A percentile compares a stretch with the other conserved stretches of the same genome.
phyloP scores from a whole-genome alignment of 805 yeast species.

The Saccharomycopsis fermentans region DNA sequence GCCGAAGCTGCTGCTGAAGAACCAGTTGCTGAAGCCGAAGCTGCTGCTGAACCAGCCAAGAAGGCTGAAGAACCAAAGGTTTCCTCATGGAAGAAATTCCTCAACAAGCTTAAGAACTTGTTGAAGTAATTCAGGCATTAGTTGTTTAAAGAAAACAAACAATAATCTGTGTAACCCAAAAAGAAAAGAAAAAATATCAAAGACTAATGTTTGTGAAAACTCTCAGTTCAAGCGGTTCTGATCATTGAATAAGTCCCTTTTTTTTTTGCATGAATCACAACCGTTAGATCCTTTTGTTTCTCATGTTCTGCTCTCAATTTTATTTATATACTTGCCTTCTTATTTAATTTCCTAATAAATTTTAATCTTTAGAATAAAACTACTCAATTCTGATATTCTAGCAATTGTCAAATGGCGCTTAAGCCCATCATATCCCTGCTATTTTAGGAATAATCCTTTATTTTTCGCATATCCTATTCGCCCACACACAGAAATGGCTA shows the following conservation, averaged over 20 bases:
- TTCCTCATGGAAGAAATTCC: slow-evolving; percentile 14
- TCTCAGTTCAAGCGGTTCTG: too few relatives aligned
- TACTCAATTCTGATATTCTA: neutral
- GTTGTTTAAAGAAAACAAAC: neutral
- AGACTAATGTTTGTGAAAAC: too few relatives aligned
- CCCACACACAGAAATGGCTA: neutral
- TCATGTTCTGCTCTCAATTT: neutral
- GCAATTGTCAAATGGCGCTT: neutral
- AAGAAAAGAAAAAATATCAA: too few relatives aligned
- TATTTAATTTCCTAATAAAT: neutral
- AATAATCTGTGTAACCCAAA: neutral
- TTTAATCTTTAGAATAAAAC: neutral
- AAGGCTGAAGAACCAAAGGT: slow-evolving; percentile 13
- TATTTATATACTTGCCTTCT: neutral
- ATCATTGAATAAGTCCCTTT: too few relatives aligned
- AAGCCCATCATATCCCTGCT: too few relatives aligned
- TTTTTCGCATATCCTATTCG: neutral
- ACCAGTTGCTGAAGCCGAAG: slow-evolving; percentile 5
- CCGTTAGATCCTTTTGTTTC: neutral
- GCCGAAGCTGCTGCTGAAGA: slow-evolving; percentile 2
- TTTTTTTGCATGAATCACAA: too few relatives aligned
- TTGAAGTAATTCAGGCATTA: slow-evolving; percentile 17
- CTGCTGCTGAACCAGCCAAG: slow-evolving; percentile 6
- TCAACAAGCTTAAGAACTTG: slow-evolving; percentile 16
- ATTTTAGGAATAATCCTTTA: too few relatives aligned